Evolutionary conservation across 1,139 yeast species (phyloP), one percentile per base, ranked within the genome.

Genomic region (Sugiyamaella grinbergsii): DNA sequence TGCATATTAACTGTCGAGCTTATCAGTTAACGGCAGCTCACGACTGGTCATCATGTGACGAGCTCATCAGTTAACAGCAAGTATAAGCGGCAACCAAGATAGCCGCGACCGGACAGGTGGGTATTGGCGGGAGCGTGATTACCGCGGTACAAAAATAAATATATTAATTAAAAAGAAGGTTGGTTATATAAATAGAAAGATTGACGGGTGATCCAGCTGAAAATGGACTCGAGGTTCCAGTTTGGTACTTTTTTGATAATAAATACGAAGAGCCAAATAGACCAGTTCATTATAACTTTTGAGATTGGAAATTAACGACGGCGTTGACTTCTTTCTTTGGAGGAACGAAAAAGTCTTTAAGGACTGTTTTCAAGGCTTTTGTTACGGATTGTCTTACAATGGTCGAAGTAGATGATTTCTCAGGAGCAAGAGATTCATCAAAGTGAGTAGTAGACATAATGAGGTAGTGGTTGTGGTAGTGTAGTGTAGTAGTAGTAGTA

Each of bases 341-440:
- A 26, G 57, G 57, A 15, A 54, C 55, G 29, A 54, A 54, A 29
- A 54, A 48, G 29, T 54, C 55, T 39, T 40, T 47, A 19, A 52
- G 42, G 34, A 51, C 51, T 2, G 51, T 36, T 48, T 48, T 54
- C 20, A 54, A 18, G 38, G 45, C 52, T 39, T 50, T 52, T 39
- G 47, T 50, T 34, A 54, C 34, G 19, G 57, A 54, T 44, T 50
- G 47, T 49, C 47, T 51, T 34, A 54, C 50, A 29, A 52, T 43
- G 22, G 55, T 42, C 24, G 55, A 50, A 29, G 55, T 40, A 19
- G 56, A 51, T 13, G 51, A 48, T 49, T 52, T 52, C 37, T 46
- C 45, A 22, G 57, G 57, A 29, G 57, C 51, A 13, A 50, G 53
- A 11, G 50, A 22, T 41, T 45, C 49, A 31, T 50, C 47, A 44